These are phyloP conservation scores for Venustampulla echinocandica DNA, from an alignment of 495 filamentous ascomycete genomes.

Conservation along the genomic window DNA sequence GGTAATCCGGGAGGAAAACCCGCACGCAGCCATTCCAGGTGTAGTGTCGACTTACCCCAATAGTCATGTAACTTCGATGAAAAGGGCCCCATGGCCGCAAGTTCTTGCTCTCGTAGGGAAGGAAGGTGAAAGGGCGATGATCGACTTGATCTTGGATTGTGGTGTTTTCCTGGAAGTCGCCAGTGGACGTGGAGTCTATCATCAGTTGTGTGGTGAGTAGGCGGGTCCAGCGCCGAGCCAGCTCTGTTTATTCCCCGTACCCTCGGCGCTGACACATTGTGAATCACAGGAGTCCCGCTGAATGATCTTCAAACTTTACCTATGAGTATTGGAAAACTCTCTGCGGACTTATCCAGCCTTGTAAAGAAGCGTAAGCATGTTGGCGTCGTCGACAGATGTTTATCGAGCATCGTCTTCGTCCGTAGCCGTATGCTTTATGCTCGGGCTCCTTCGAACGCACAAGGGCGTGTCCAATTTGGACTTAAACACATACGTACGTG, in stretches of 20 bases:
- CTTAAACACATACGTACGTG: slow-evolving; percentile 72
- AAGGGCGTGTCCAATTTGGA: slow-evolving; percentile 61
- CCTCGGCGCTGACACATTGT: too few relatives aligned
- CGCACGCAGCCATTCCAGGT: slow-evolving; percentile 14
- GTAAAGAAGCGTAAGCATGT: too few relatives aligned
- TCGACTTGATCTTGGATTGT: slow-evolving; percentile 67
- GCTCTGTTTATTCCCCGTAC: too few relatives aligned
- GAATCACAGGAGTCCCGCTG: slow-evolving; percentile 20
- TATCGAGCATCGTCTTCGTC: slow-evolving; percentile 64
- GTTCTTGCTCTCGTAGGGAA: slow-evolving; percentile 62
- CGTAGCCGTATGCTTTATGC: slow-evolving; percentile 84
- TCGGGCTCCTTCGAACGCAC: slow-evolving; percentile 55
- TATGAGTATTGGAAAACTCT: slow-evolving; percentile 9
- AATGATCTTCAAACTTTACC: slow-evolving; percentile 15
- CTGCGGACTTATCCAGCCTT: too few relatives aligned
- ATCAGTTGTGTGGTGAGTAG: slow-evolving; percentile 68
- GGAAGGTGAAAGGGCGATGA: slow-evolving; percentile 75
- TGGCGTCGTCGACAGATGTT: slow-evolving; percentile 23
- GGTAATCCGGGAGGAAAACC: slow-evolving; percentile 25
- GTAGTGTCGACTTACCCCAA: slow-evolving; percentile 47
- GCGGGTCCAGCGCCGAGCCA: slow-evolving; percentile 8
- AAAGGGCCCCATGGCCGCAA: slow-evolving; percentile 61
- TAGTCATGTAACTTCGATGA: slow-evolving; percentile 58
- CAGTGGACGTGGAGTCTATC: slow-evolving; percentile 49
- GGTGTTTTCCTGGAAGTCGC: slow-evolving; percentile 64